These are phyloP conservation scores for Macadamia integrifolia DNA, from an alignment of 164 flowering plant species.

Conservation along the genomic window DNA sequence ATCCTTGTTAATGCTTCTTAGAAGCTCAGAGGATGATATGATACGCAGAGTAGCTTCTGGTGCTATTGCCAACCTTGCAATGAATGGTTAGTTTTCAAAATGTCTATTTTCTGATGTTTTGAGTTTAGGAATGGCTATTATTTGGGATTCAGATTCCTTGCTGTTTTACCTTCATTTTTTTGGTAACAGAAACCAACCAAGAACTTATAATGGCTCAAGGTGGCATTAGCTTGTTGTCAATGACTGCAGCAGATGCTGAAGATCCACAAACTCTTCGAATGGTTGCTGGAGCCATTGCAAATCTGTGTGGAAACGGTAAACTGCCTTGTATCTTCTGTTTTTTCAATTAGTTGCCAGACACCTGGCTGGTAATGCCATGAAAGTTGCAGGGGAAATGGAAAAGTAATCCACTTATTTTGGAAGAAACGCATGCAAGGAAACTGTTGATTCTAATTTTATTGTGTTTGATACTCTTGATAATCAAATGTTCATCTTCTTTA, in stretches of 20 bases:
- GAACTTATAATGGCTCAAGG: slow-evolving; percentile 96
- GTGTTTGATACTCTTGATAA: no score
- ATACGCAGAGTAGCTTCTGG: slow-evolving; percentile 73
- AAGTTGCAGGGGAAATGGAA: no score
- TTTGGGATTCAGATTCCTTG: background rate
- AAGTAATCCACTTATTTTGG: no score
- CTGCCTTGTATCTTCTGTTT: background rate
- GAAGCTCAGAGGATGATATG: slow-evolving; percentile 63
- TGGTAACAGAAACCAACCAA: slow-evolving; percentile 76
- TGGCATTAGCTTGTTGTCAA: slow-evolving; percentile 70
- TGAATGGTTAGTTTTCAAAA: slow-evolving; percentile 68
- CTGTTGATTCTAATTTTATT: no score
- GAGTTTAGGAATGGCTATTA: background rate
- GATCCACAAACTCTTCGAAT: slow-evolving; percentile 98
- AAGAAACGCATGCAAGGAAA: no score
- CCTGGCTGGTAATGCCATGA: background rate
- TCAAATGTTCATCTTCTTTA: no score
- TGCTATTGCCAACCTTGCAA: slow-evolving; percentile 93
- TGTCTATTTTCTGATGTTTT: background rate
- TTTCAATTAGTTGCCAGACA: no score
- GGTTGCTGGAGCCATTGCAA: slow-evolving; percentile 99
- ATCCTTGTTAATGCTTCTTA: slow-evolving; percentile 69
- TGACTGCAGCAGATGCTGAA: slow-evolving; percentile 77
- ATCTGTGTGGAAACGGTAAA: slow-evolving; percentile 96
- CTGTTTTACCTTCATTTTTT: slow-evolving; percentile 3